Conservation (phyloP, 805 yeast species). For the Sugiyamaella smithiae region DNA sequence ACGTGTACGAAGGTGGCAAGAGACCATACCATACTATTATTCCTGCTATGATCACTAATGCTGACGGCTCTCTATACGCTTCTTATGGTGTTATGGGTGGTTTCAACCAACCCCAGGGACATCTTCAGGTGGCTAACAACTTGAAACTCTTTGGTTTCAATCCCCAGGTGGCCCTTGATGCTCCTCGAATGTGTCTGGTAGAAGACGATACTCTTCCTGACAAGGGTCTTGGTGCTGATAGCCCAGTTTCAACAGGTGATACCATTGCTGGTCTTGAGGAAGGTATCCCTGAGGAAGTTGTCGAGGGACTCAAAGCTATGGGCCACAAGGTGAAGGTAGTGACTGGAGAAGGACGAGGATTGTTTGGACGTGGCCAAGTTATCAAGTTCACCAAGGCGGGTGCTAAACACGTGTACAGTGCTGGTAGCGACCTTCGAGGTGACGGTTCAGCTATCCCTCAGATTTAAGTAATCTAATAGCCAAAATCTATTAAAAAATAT, state of each 20-base stretch:
- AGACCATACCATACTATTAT: constrained; percentile 81
- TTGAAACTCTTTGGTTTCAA: constrained; percentile 57
- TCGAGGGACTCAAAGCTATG: constrained; percentile 43
- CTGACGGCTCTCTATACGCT: constrained; percentile 49
- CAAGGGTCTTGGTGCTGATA: constrained; percentile 58
- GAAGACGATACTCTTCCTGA: constrained; percentile 52
- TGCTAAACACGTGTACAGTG: constrained; percentile 53
- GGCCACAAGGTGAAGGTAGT: constrained; percentile 58
- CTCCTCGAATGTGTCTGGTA: constrained; percentile 66
- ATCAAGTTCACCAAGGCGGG: constrained; percentile 44
- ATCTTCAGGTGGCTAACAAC: constrained; percentile 71
- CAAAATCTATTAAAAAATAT: neutral
- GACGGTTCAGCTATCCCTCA: constrained; percentile 74
- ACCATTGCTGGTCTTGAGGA: constrained; percentile 65
- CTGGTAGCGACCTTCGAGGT: constrained; percentile 80
- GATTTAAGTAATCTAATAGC: constrained; percentile 26
- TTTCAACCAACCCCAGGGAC: constrained; percentile 83
- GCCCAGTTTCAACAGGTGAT: constrained; percentile 55
- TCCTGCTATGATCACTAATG: constrained; percentile 70
- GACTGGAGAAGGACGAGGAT: constrained; percentile 35
- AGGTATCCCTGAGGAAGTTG: constrained; percentile 50
- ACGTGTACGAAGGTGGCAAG: constrained; percentile 64
- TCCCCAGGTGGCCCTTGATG: constrained; percentile 73
- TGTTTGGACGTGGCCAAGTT: constrained; percentile 60
- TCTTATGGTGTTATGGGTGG: constrained; percentile 86